Evolutionary conservation across 768 basidiomycete genomes (phyloP).

Genomic region (Suillus lakei): DNA sequence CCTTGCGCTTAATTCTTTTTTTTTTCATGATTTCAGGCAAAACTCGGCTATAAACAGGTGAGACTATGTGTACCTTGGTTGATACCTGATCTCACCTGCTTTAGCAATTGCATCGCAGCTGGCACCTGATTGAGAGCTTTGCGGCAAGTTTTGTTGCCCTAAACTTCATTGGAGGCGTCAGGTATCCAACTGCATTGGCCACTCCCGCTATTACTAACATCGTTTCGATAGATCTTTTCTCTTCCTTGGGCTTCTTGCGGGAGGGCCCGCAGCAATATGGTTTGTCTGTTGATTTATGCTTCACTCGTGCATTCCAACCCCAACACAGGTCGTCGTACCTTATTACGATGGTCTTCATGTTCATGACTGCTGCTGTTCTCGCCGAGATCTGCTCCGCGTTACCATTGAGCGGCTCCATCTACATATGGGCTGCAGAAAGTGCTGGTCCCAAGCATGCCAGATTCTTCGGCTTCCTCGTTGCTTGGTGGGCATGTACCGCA

Average conservation of each 20-base stretch:
- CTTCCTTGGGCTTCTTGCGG: conserved; percentile 82
- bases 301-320: not conserved
- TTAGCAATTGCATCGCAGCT: conserved; percentile 85
- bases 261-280: conserved; percentile 90
- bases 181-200: conserved; percentile 46
- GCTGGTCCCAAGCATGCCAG: conserved; percentile 87
- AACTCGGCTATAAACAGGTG: conserved; percentile 83
- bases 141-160: conserved; percentile 88
- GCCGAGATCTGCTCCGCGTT: conserved; percentile 92
- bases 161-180: conserved; percentile 88
- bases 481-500: conserved; percentile 94
- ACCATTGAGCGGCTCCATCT: conserved; percentile 88
- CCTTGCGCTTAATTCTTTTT: conserved; percentile 53
- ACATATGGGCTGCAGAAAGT: conserved; percentile 93
- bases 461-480: conserved; percentile 87
- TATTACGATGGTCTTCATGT: conserved; percentile 85
- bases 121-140: conserved; percentile 85
- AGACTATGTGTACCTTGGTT: conserved; percentile 1
- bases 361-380: conserved; percentile 83
- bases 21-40: conserved; percentile 52
- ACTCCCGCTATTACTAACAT: not conserved
- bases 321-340: conserved; percentile 80
- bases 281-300: conserved; percentile 29
- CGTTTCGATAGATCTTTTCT: conserved; percentile 60
- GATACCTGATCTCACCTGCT: conserved; percentile 9